Evolutionary conservation across 345 rosid species (phyloP).

Genomic region (Boechera retrofracta): DNA sequence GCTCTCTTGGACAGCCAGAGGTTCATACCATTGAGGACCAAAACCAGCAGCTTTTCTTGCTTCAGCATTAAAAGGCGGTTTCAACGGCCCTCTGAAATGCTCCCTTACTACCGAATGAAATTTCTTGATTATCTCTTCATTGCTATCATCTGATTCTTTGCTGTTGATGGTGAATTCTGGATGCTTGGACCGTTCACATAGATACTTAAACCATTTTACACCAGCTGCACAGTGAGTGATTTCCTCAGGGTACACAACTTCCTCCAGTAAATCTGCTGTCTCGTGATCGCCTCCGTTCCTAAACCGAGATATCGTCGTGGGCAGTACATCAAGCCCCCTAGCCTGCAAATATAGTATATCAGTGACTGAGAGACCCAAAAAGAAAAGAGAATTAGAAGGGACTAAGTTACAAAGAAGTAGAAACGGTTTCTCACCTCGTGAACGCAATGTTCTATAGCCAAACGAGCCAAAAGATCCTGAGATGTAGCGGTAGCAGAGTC

Average conservation of each 20-base stretch:
- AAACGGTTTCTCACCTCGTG: conserved; percentile 63
- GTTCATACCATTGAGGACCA: conserved; percentile 84
- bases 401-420: neutral
- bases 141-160: conserved; percentile 39
- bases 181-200: conserved; percentile 60
- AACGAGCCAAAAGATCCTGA: conserved; percentile 68
- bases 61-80: conserved; percentile 86
- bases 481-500: conserved; percentile 89
- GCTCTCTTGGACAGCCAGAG: conserved; percentile 69
- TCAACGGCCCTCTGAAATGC: conserved; percentile 90
- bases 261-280: conserved; percentile 78
- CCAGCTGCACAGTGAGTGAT: conserved; percentile 97
- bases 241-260: conserved; percentile 82
- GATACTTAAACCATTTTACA: conserved; percentile 82
- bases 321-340: conserved; percentile 92
- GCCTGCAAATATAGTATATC: conserved; percentile 53
- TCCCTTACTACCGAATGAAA: conserved; percentile 71
- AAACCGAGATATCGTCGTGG: conserved; percentile 82
- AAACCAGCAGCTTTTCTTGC: conserved; percentile 97
- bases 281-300: conserved; percentile 78
- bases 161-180: conserved; percentile 29
- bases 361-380: neutral
- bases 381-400: neutral
- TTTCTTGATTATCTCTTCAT: conserved; percentile 60
- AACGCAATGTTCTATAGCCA: conserved; percentile 90